phyloP scores from a whole-genome alignment of 176 grass and related monocot genomes.

The Urochloa ruziziensis region DNA sequence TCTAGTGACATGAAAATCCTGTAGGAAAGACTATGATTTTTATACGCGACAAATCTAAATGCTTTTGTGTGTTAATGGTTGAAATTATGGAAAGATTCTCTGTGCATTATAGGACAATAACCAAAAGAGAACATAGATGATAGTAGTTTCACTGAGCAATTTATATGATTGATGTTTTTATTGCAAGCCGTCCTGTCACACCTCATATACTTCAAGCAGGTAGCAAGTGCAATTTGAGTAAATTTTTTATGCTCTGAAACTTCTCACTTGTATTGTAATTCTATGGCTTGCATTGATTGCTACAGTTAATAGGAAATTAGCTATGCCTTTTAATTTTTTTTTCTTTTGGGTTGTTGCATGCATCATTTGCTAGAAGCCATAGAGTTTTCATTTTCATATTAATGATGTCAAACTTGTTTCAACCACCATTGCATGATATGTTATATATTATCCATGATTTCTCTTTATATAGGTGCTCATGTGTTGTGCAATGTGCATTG shows the following conservation, averaged over 20 bases:
- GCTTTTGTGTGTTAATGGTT: background rate
- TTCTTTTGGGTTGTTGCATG: background rate
- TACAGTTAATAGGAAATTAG: constrained; percentile 3
- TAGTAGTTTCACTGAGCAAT: background rate
- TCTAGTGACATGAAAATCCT: background rate
- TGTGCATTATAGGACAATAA: background rate
- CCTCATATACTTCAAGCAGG: background rate
- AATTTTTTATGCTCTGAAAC: background rate
- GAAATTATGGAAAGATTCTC: background rate
- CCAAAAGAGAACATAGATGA: background rate
- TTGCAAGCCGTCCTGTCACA: background rate
- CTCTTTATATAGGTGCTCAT: background rate
- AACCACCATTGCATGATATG: background rate
- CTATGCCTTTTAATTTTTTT: background rate
- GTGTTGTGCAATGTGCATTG: background rate
- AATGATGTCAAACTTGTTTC: background rate
- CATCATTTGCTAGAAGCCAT: background rate
- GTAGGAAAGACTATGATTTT: background rate
- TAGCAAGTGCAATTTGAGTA: background rate
- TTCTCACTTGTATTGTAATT: background rate
- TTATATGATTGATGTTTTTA: background rate
- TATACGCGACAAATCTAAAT: background rate
- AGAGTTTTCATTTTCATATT: background rate
- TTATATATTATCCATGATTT: background rate
- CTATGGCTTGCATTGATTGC: background rate